Evolutionary conservation across 73 alveolate genomes (phyloP).

Genomic region (Paramecium pentaurelia): DNA sequence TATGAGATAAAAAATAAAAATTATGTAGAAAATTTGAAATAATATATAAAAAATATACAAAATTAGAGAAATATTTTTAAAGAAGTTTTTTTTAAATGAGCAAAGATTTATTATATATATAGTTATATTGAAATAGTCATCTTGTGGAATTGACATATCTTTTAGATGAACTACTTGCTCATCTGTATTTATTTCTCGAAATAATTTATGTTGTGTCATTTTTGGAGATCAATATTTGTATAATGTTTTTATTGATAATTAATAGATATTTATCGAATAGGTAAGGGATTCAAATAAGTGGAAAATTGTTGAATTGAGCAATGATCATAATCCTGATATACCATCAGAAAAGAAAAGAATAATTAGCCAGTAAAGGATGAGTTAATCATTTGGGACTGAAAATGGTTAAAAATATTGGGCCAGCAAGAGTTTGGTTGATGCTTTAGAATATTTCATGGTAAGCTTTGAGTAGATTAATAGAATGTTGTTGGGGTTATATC

Average conservation of each 20-base stretch:
- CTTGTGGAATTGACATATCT: conserved; percentile 57
- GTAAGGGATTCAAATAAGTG: conserved; percentile 13
- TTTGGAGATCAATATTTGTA: conserved; percentile 63
- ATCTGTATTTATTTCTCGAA: conserved; percentile 44
- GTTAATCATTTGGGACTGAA: conserved; percentile 71
- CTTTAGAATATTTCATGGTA: conserved; percentile 88
- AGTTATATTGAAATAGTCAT: background rate
- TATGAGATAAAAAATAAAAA: background rate
- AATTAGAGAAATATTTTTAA: background rate
- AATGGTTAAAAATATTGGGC: conserved; percentile 75
- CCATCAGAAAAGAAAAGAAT: conserved; percentile 81
- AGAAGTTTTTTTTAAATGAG: background rate
- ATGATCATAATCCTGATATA: conserved; percentile 87
- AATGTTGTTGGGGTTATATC: background rate
- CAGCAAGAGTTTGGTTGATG: conserved; percentile 91
- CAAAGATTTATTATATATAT: background rate
- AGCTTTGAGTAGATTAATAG: conserved; percentile 94
- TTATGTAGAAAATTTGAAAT: background rate
- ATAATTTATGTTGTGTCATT: conserved; percentile 58
- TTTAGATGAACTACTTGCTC: conserved; percentile 65
- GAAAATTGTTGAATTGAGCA: conserved; percentile 58
- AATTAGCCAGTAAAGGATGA: conserved; percentile 74
- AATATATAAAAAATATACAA: background rate
- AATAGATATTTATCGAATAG: conserved; percentile 42
- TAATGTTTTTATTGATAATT: background rate